Conservation (phyloP, 306 rosid species). For the Dalbergia oliveri region DNA sequence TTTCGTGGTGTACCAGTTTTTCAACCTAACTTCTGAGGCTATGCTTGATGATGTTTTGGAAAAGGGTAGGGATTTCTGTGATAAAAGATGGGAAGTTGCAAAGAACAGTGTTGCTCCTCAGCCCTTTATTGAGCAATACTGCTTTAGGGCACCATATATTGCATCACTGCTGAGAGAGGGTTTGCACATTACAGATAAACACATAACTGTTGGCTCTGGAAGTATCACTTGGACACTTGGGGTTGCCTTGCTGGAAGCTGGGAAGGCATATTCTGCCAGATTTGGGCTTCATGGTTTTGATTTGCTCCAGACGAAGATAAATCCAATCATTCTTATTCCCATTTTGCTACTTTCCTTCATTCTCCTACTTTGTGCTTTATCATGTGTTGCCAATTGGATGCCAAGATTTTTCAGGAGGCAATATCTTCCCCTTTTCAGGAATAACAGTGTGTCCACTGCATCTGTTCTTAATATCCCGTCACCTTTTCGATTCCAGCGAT, state of each 20-base stretch:
- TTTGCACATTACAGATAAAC: slow-evolving; percentile 81
- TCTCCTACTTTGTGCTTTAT: slow-evolving; percentile 71
- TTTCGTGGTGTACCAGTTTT: slow-evolving; percentile 87
- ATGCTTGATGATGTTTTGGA: slow-evolving; percentile 87
- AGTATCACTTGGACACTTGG: slow-evolving; percentile 98
- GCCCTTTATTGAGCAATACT: slow-evolving; percentile 95
- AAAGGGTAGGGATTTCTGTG: slow-evolving; percentile 86
- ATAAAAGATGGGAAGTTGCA: slow-evolving; percentile 80
- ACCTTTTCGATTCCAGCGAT: slow-evolving; percentile 81
- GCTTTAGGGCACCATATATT: slow-evolving; percentile 90
- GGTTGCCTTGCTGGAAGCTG: slow-evolving; percentile 93
- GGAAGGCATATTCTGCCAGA: slow-evolving; percentile 67
- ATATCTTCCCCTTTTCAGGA: slow-evolving; percentile 86
- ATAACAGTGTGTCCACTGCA: slow-evolving; percentile 64
- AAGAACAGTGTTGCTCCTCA: slow-evolving; percentile 87
- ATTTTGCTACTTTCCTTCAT: slow-evolving; percentile 71
- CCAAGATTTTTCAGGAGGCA: slow-evolving; percentile 84
- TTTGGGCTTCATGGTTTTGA: slow-evolving; percentile 66
- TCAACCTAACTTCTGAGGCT: slow-evolving; percentile 79
- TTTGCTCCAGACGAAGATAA: slow-evolving; percentile 70
- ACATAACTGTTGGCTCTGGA: slow-evolving; percentile 89
- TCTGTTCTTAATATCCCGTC: slow-evolving; percentile 81
- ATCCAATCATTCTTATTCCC: slow-evolving; percentile 64
- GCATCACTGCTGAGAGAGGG: slow-evolving; percentile 89
- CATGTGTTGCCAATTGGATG: slow-evolving; percentile 70